These are phyloP conservation scores for Hanseniaspora osmophila DNA, from an alignment of 805 yeast species.

Conservation along the genomic window DNA sequence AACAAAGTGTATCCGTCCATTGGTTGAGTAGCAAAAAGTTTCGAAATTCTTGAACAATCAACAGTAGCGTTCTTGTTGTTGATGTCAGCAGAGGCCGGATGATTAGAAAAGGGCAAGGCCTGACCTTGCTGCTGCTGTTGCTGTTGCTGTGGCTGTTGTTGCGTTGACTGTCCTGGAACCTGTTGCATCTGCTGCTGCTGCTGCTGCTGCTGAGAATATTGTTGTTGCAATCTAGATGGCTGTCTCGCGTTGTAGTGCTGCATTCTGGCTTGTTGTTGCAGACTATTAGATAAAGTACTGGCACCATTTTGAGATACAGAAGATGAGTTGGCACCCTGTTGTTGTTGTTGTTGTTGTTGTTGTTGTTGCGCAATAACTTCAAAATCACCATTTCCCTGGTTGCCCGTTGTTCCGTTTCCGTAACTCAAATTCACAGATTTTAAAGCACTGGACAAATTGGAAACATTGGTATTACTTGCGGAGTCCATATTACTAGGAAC, in stretches of 20 bases:
- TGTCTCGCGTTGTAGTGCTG: constrained; percentile 4
- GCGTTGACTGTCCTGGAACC: constrained; percentile 3
- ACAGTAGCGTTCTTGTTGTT: constrained; percentile 29
- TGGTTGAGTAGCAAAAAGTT: constrained; percentile 66
- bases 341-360: constrained; percentile 3
- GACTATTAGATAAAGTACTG: no score
- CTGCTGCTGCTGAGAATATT: constrained; percentile 16
- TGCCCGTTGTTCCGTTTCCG: constrained; percentile 17
- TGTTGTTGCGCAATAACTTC: constrained; percentile 9
- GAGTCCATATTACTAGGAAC: background rate
- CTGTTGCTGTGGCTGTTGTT: constrained; percentile 5
- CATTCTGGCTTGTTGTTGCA: constrained; percentile 14
- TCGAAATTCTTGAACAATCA: constrained; percentile 46
- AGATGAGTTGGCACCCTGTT: background rate
- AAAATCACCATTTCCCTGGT: constrained; percentile 18
- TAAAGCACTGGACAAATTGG: constrained; percentile 23
- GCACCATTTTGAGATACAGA: background rate
- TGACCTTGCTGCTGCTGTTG: constrained; percentile 10
- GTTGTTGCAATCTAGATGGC: constrained; percentile 7
- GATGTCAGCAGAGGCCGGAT: constrained; percentile 20
- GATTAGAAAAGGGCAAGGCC: constrained; percentile 4
- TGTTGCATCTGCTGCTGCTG: constrained; percentile 4
- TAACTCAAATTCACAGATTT: constrained; percentile 21
- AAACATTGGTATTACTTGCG: constrained; percentile 12
- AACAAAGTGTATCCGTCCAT: constrained; percentile 70